Base-by-base conservation (phyloP, 129 eudicot species). In the Deinandra increscens region DNA sequence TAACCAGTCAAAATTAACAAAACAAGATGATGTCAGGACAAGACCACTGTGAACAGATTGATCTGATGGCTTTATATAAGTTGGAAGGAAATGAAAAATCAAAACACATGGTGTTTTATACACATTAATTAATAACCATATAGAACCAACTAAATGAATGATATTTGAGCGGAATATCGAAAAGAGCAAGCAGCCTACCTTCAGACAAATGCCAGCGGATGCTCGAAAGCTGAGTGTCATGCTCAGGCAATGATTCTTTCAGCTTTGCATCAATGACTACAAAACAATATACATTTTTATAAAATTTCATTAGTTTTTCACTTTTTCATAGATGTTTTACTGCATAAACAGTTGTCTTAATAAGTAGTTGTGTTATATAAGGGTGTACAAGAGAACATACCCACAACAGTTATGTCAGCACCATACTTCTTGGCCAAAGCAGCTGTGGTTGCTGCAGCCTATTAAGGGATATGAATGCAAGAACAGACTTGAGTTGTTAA, bases 351-450 rank as follows among this genome's bases (percentile, higher is more conserved):
- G 18, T 17, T 70, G 37, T 33, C 14, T 55, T 14, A 65, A 62
- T 14, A 65, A 63, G 34, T 26, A 39, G 50, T 66, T 68, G 53
- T 20, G 37, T 49, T 61, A 29, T 4, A 31, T 2, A 64, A 26
- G 19, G 19, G 70, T 26, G 6, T 45, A 49, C 60, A 9, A 34
- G 60, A 33, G 44, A 44, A 39, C 91, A 42, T 89, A 93, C 98
- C 98, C 50, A 93, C 92, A 73, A 93, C 97, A 48, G 93, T 89
- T 67, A 93, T 89, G 62, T 89, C 97, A 54, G 97, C 98, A 18
- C 97, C 98, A 74, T 89, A 93, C 73, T 93, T 93, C 83, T 93
- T 93, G 43, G 97, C 98, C 84, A 93, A 81, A 73, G 97, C 91
- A 60, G 97, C 89, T 70, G 85, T 84, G 46, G 98, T 89, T 69